These are phyloP conservation scores for Metschnikowia colocasiae DNA, from an alignment of 805 yeast species.

Conservation along the genomic window DNA sequence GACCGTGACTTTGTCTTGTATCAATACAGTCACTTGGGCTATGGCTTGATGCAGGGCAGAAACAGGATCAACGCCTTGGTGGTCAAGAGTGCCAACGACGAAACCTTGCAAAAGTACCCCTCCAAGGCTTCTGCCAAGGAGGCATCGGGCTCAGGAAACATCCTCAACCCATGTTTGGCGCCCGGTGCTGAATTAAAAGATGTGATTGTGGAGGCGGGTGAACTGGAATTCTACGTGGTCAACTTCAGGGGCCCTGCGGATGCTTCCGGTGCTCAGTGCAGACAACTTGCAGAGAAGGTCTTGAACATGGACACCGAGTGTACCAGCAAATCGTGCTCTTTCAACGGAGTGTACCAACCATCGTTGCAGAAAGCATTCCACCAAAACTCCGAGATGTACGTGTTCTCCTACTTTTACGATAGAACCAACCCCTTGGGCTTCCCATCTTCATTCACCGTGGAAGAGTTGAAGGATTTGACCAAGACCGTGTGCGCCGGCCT, in stretches of 20 bases:
- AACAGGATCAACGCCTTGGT: conserved; percentile 69
- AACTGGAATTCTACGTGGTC: conserved; percentile 44
- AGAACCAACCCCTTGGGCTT: conserved; percentile 91
- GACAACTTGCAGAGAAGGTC: conserved; percentile 74
- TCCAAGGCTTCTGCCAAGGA: conserved; percentile 34
- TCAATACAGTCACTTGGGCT: conserved; percentile 93
- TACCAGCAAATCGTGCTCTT: conserved; percentile 77
- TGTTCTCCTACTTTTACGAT: conserved; percentile 94
- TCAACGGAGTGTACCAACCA: conserved; percentile 97
- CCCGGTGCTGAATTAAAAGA: conserved; percentile 63
- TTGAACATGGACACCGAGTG: conserved; percentile 83
- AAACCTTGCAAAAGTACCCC: conserved; percentile 22
- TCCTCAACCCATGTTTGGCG: conserved; percentile 84
- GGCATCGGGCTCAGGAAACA: conserved; percentile 40
- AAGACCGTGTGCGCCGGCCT: conserved; percentile 83
- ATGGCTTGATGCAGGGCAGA: conserved; percentile 93
- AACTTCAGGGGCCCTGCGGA: conserved; percentile 60
- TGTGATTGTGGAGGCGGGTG: conserved; percentile 56
- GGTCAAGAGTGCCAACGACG: conserved; percentile 45
- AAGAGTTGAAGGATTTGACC: conserved; percentile 79
- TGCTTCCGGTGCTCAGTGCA: conserved; percentile 80
- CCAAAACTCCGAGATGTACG: conserved; percentile 69
- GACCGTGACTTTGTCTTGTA: conserved; percentile 75
- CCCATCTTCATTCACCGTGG: conserved; percentile 84
- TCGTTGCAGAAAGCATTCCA: conserved; percentile 76